Percentiles rank a stretch among this genome's conserved stretches.
phyloP scores from a whole-genome alignment of 345 rosid species.

The Melastoma malabathricum region DNA sequence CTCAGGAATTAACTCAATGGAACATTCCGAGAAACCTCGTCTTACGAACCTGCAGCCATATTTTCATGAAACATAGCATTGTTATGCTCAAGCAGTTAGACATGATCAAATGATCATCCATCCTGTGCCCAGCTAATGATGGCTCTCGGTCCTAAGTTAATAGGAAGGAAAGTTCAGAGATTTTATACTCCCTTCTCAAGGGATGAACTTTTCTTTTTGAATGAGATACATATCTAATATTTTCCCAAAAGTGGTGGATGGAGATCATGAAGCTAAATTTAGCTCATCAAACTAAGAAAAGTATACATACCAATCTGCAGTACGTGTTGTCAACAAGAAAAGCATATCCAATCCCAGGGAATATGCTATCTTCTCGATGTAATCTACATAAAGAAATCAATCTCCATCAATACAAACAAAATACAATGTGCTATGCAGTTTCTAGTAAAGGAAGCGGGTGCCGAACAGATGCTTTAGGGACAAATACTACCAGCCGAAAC shows the following conservation, averaged over 20 bases:
- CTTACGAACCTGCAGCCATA: slow-evolving; percentile 44
- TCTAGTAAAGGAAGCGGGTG: no score
- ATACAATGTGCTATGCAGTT: no score
- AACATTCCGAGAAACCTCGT: slow-evolving; percentile 72
- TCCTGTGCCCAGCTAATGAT: no score
- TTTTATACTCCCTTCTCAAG: not conserved
- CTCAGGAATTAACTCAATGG: slow-evolving; percentile 58
- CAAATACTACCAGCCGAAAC: no score
- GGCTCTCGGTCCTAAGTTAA: no score
- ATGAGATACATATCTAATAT: no score
- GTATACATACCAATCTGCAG: slow-evolving; percentile 71
- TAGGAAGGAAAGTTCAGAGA: no score
- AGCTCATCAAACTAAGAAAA: not conserved
- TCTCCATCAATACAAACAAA: not conserved
- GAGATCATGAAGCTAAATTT: no score
- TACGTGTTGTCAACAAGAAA: slow-evolving; percentile 76
- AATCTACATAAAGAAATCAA: slow-evolving; percentile 34
- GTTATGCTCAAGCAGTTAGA: not conserved
- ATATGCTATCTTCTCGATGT: slow-evolving; percentile 76
- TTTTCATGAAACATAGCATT: not conserved
- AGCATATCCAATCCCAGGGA: slow-evolving; percentile 58
- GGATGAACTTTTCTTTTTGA: not conserved
- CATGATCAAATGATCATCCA: slow-evolving; percentile 1
- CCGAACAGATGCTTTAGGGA: no score
- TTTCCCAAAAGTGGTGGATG: no score